Conservation (phyloP, 345 rosid genomes). For the Eutrema yunnanense region DNA sequence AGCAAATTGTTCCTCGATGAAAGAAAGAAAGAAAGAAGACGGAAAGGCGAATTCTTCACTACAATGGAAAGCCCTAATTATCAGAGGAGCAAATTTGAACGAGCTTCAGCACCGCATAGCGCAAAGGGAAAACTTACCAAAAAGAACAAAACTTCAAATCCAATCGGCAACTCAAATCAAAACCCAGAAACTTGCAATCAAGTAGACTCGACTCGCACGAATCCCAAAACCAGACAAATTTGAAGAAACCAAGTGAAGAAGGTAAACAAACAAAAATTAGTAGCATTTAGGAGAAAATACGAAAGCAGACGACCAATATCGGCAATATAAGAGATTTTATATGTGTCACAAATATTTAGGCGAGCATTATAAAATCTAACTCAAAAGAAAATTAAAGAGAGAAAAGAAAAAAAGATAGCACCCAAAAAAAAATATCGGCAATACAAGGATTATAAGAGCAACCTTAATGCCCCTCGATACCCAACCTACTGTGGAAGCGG, state of each 20-base stretch:
- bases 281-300: neutral
- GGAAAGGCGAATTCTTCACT: neutral
- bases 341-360: no score
- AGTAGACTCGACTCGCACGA: neutral
- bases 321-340: neutral
- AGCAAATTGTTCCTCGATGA: neutral
- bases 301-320: neutral
- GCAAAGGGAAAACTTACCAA: constrained; percentile 7
- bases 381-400: no score
- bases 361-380: no score
- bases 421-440: no score
- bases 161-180: neutral
- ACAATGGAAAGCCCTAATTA: constrained; percentile 16
- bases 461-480: no score
- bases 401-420: no score
- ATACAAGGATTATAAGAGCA: no score
- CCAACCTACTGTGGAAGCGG: no score
- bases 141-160: neutral
- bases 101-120: neutral
- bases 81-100: neutral
- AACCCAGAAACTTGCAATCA: neutral
- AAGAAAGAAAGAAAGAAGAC: neutral
- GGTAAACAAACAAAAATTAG: neutral
- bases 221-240: neutral
- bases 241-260: neutral